A percentile compares a stretch with the other conserved stretches of the same genome.
Evolutionary conservation across 139 green algal genomes (phyloP).

Genomic region (Astrephomene gubernaculifera): DNA sequence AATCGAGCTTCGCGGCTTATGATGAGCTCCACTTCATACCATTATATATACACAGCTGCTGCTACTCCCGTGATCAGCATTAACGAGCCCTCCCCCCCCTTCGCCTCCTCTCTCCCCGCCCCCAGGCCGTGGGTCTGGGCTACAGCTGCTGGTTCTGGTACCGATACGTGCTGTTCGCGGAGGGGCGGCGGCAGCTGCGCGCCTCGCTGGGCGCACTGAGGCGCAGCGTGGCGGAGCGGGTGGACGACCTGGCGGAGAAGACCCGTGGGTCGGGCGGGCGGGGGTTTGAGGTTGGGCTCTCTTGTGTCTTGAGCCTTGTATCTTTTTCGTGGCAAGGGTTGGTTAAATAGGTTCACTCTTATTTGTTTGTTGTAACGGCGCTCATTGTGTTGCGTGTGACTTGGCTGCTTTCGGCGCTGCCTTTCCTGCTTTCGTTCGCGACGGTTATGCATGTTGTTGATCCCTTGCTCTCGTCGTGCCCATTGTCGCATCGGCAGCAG

Average conservation of each 20-base stretch:
- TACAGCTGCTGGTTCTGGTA: slow-evolving; percentile 23
- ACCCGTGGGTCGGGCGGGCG: background rate
- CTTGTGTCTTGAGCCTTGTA: background rate
- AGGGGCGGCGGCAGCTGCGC: slow-evolving; percentile 2
- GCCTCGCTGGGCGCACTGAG: background rate
- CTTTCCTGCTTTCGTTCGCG: background rate
- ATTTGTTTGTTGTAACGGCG: too few species aligned
- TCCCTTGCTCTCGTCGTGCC: too few species aligned
- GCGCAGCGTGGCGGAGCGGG: background rate
- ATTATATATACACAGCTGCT: background rate
- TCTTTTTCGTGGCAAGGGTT: background rate
- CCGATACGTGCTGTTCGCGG: slow-evolving; percentile 25
- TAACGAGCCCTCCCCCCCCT: background rate
- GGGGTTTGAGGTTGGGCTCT: background rate
- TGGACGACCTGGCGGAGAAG: slow-evolving; percentile 9
- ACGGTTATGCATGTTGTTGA: too few species aligned
- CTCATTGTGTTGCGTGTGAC: background rate
- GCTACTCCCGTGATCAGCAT: background rate
- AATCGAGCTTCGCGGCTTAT: background rate
- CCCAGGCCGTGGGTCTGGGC: slow-evolving; percentile 3
- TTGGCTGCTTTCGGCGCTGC: background rate
- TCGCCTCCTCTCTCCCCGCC: background rate
- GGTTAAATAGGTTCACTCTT: background rate
- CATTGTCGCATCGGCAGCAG: too few species aligned
- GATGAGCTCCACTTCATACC: background rate